Conservation (phyloP, 352 stramenopile species). For the Globisporangium cylindrosporum region DNA sequence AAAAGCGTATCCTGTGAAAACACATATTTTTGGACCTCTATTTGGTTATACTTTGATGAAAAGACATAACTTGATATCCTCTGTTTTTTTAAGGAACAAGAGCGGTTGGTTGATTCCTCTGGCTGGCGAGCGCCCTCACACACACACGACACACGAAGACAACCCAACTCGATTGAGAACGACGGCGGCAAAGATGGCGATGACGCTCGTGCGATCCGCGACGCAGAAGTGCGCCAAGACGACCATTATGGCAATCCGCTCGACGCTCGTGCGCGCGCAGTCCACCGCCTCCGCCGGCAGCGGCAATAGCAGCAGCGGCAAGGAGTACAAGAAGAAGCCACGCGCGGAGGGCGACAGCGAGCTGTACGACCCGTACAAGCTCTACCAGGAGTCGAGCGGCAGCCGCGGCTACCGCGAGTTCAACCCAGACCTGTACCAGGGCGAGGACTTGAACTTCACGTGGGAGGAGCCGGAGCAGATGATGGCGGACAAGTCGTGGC, state of each 20-base stretch:
- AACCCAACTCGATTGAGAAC: not conserved
- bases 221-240: constrained; percentile 21
- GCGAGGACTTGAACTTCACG: constrained; percentile 50
- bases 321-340: constrained; percentile 21
- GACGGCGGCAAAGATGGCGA: constrained; percentile 27
- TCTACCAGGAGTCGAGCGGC: constrained; percentile 72
- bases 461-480: constrained; percentile 76
- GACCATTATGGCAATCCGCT: constrained; percentile 24
- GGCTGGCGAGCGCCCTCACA: not conserved
- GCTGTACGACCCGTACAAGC: constrained; percentile 81
- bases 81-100: no score
- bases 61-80: no score
- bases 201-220: constrained; percentile 43
- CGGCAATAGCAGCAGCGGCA: not conserved
- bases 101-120: not conserved
- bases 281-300: constrained; percentile 3
- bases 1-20: no score
- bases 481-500: constrained; percentile 90
- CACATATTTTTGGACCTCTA: no score
- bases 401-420: constrained; percentile 76
- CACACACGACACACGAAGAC: not conserved
- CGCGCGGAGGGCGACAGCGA: constrained; percentile 22
- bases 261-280: constrained; percentile 9
- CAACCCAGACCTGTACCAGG: constrained; percentile 62
- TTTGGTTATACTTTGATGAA: no score